phyloP scores from a whole-genome alignment of 345 rosid species.

The Eucalyptus decipiens region DNA sequence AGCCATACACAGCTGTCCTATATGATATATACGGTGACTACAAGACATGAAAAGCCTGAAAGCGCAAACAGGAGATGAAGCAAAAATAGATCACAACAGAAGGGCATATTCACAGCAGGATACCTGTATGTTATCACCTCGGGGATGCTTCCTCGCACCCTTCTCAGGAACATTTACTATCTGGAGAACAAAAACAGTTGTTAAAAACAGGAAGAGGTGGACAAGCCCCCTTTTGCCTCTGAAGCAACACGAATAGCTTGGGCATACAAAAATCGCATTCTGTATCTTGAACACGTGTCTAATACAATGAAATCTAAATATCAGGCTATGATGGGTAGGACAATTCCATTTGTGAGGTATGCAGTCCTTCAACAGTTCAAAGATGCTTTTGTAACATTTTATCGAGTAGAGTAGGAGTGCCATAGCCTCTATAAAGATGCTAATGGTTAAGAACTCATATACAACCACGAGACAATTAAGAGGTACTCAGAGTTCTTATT shows the following conservation, averaged over 20 bases:
- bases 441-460: neutral
- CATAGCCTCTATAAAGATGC: neutral
- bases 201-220: neutral
- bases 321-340: neutral
- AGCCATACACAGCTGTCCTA: neutral
- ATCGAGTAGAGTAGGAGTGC: neutral
- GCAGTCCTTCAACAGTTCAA: neutral
- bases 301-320: neutral
- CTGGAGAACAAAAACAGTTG: slow-evolving; percentile 24
- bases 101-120: neutral
- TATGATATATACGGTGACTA: neutral
- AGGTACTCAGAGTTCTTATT: neutral
- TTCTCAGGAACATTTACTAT: slow-evolving; percentile 95
- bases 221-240: neutral
- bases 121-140: slow-evolving; percentile 96
- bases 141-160: slow-evolving; percentile 98
- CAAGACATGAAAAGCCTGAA: neutral
- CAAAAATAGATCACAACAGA: neutral
- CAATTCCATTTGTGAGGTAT: neutral
- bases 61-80: neutral
- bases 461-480: neutral
- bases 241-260: neutral
- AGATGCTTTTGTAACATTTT: neutral
- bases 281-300: neutral
- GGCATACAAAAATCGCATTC: neutral